Base-by-base conservation (phyloP, 768 basidiomycete genomes). In the Coprinopsis sp. region DNA sequence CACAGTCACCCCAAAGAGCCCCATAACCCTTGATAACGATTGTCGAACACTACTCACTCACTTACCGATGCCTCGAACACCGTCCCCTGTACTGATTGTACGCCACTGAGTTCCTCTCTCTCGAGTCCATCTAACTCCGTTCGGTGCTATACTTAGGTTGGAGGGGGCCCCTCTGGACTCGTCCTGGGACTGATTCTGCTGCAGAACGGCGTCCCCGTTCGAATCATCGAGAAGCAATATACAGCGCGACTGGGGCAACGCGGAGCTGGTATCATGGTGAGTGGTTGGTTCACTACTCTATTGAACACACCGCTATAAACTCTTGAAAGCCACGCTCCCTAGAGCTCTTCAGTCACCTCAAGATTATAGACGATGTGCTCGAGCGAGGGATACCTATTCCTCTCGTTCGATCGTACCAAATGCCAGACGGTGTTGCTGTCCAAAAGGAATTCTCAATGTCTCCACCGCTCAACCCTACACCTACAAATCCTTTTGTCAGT, bases 271-370 rank as follows among this genome's bases (percentile, higher is more conserved):
- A 34, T 51, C 18, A 45, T 46, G 50, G 50, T 51, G 27, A 19
- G 34, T n/a, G 6, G 18, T 23, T 21, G n/a, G 30, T 21, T 33
- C 16, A 4, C 11, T 30, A 19, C 30, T 18, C 33, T 18, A 10
- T 27, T 19, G 27, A 14, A 16, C 24, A 29, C 45, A 54, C 53
- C n/a, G 22, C 16, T 13, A 6, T 34, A 33, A 44, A 13, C 23
- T 49, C n/a, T n/a, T n/a, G n/a, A n/a, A n/a, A 75, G 70, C 72
- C 72, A 6, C 68, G 74, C 8, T 65, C 74, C 5, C 59, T 74
- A 23, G 74, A 79, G 53, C 51, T 73, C 3, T 71, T 73, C 44
- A 59, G 65, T 14, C 60, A 63, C 37, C 61, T 78, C 24, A 58
- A 67, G 11, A 61, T 67, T 16, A 55, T 66, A 13, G 66, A 68